A percentile compares a stretch with the other conserved stretches of the same genome.
Conservation (phyloP, 2,329 filamentous ascomycete species). For the Fusarium sp. region DNA sequence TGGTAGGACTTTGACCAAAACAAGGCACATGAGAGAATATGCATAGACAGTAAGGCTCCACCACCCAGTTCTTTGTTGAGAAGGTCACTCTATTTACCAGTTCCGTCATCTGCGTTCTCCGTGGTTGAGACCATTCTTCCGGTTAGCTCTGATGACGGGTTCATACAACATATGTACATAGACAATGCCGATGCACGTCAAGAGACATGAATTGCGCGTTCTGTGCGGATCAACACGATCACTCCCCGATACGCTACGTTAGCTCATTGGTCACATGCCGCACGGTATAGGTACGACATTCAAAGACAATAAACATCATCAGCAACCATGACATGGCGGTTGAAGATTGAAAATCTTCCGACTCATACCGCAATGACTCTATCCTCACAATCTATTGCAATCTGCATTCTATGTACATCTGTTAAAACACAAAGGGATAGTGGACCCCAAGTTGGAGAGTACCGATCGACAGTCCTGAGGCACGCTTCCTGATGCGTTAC, state of each 20-base stretch:
- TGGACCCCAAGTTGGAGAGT: background rate
- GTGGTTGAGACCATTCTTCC: background rate
- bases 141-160: constrained; percentile 16
- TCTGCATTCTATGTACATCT: background rate
- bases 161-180: constrained; percentile 1
- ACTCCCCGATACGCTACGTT: constrained; percentile 23
- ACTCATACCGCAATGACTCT: background rate
- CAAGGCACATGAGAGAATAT: constrained; percentile 3
- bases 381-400: background rate
- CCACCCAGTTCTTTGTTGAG: constrained; percentile 22
- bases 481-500: background rate
- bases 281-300: constrained; percentile 17
- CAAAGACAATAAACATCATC: background rate
- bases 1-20: background rate
- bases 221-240: constrained; percentile 24
- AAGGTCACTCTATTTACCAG: background rate
- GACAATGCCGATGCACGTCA: constrained; percentile 26
- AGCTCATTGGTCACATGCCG: background rate
- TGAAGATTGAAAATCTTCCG: background rate
- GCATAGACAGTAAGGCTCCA: background rate
- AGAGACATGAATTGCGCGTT: constrained; percentile 34
- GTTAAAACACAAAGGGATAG: background rate
- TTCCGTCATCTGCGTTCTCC: background rate
- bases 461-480: background rate
- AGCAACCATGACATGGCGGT: background rate